A percentile compares a stretch with the other conserved stretches of the same genome.
Evolutionary conservation across 2,329 filamentous ascomycete species (phyloP).

Genomic region (Calonectria ilicicola): DNA sequence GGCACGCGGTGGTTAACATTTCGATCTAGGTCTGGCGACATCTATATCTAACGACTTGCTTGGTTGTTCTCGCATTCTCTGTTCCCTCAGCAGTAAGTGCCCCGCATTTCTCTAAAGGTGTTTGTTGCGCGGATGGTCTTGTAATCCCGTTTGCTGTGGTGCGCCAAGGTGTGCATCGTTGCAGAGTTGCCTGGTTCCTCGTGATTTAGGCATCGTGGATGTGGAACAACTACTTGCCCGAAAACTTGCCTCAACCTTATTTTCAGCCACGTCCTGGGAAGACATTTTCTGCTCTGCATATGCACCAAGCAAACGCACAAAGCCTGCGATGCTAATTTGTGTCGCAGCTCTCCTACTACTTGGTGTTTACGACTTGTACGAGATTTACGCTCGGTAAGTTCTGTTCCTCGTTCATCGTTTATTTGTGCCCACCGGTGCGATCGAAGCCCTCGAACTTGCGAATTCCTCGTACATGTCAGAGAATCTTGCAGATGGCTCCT

Average conservation of each 20-base stretch:
- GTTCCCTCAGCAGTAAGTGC: constrained; percentile 38
- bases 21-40: constrained; percentile 38
- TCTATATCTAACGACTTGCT: constrained; percentile 41
- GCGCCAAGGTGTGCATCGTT: neutral
- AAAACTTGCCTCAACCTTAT: constrained; percentile 20
- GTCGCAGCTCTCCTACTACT: constrained; percentile 40
- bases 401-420: too few species aligned
- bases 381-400: constrained; percentile 43
- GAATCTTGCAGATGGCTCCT: neutral
- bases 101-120: neutral
- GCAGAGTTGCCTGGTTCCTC: constrained; percentile 9
- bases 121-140: neutral
- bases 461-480: too few species aligned
- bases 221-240: constrained; percentile 19
- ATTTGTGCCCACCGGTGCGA: neutral
- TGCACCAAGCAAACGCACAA: neutral
- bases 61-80: constrained; percentile 40
- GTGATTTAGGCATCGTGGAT: constrained; percentile 1
- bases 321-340: constrained; percentile 28
- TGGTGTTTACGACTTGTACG: constrained; percentile 45
- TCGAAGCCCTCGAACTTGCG: neutral
- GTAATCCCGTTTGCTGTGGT: neutral
- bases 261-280: neutral
- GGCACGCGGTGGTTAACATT: constrained; percentile 17
- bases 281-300: constrained; percentile 3